Percentiles rank a stretch among this genome's conserved stretches.
Evolutionary conservation across 495 filamentous ascomycete genomes (phyloP).

Genomic region (Glonium stellatum): DNA sequence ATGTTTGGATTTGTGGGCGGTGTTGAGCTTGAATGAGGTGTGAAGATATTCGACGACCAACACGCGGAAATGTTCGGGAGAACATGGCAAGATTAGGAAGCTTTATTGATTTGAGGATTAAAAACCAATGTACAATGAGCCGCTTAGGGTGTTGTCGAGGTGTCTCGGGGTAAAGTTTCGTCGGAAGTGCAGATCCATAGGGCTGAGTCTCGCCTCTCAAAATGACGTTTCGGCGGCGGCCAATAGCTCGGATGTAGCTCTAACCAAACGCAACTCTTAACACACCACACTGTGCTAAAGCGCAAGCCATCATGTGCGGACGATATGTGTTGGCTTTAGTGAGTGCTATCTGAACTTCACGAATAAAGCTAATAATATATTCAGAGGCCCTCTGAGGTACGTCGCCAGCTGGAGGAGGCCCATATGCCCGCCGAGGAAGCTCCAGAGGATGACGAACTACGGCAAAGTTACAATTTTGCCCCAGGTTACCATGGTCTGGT

Average conservation of each 20-base stretch:
- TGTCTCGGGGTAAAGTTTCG: neutral
- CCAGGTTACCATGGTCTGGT: constrained; percentile 80
- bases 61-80: constrained; percentile 14
- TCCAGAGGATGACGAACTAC: constrained; percentile 64
- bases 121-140: neutral
- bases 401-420: constrained; percentile 60
- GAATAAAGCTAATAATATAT: constrained; percentile 33
- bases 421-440: constrained; percentile 72
- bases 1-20: constrained; percentile 9
- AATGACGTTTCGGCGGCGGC: constrained; percentile 14
- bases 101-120: neutral
- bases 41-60: constrained; percentile 3
- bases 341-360: constrained; percentile 29
- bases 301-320: constrained; percentile 61
- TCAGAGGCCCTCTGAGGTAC: constrained; percentile 57
- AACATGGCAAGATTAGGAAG: constrained; percentile 13
- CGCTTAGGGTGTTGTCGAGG: neutral
- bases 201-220: constrained; percentile 13
- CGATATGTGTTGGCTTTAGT: constrained; percentile 77
- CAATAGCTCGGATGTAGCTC: constrained; percentile 10
- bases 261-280: constrained; percentile 4
- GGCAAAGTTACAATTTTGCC: constrained; percentile 87
- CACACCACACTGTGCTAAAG: constrained; percentile 15
- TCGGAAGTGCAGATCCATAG: constrained; percentile 5
- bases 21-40: constrained; percentile 17